These are phyloP conservation scores for Termitomyces sp. DNA, from an alignment of 768 basidiomycete genomes.

Conservation along the genomic window DNA sequence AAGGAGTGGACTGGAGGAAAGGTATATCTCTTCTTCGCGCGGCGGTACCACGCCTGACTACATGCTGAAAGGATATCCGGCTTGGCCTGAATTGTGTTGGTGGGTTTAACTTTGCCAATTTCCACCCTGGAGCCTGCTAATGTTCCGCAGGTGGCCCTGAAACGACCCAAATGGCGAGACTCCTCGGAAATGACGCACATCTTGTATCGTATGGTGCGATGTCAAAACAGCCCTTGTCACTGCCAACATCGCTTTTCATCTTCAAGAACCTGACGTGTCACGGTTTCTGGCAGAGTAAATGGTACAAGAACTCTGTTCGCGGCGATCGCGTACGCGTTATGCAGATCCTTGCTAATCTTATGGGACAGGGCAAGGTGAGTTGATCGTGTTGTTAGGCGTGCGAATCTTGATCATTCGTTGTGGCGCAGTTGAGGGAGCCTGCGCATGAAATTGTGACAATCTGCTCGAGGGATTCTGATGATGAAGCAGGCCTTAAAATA, in stretches of 20 bases:
- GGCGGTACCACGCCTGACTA: background rate
- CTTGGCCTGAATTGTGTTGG: conserved; percentile 48
- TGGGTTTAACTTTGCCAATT: conserved; percentile 15
- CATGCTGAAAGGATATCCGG: conserved; percentile 29
- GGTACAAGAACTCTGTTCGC: conserved; percentile 49
- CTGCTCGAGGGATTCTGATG: conserved; percentile 26
- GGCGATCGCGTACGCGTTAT: conserved; percentile 49
- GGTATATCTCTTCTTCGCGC: conserved; percentile 25
- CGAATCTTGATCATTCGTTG: background rate
- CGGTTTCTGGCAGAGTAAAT: conserved; percentile 76
- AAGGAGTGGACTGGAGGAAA: conserved; percentile 61
- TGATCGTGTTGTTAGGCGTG: background rate
- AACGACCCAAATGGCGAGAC: conserved; percentile 62
- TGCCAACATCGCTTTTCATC: conserved; percentile 77
- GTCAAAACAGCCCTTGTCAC: conserved; percentile 73
- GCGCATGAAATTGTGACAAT: conserved; percentile 65
- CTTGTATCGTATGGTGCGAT: conserved; percentile 88
- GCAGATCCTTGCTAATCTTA: conserved; percentile 43
- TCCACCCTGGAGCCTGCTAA: background rate
- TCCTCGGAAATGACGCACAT: conserved; percentile 62
- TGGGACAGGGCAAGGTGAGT: conserved; percentile 47
- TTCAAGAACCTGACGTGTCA: conserved; percentile 76
- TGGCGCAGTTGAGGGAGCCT: conserved; percentile 54
- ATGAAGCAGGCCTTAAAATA: conserved; percentile 37
- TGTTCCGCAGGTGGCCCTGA: conserved; percentile 45